Conservation (phyloP, 2,329 filamentous ascomycete genomes). For the Cordyceps cicadae region DNA sequence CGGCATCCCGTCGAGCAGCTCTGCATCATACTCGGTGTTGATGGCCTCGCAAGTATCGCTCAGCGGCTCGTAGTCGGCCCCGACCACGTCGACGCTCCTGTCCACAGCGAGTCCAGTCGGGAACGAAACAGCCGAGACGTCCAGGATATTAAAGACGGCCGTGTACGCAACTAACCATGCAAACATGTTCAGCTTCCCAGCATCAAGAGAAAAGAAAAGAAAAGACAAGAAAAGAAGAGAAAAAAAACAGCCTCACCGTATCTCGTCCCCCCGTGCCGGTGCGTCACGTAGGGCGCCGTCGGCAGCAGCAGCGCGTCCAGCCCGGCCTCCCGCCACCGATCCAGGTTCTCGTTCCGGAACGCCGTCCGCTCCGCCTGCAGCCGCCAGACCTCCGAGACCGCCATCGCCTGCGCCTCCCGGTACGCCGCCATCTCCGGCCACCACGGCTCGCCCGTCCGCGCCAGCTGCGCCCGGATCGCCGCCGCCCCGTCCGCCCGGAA, state of each 20-base stretch:
- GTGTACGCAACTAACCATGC: slow-evolving; percentile 36
- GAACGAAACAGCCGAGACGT: slow-evolving; percentile 41
- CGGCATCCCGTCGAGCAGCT: slow-evolving; percentile 32
- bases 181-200: background rate
- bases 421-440: slow-evolving; percentile 30
- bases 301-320: slow-evolving; percentile 59
- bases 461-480: slow-evolving; percentile 31
- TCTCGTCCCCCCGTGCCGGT: slow-evolving; percentile 29
- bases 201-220: too few relatives aligned
- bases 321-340: slow-evolving; percentile 36
- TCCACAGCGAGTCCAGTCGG: slow-evolving; percentile 35
- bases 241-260: background rate
- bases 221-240: too few relatives aligned
- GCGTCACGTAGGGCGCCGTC: slow-evolving; percentile 37
- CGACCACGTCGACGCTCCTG: slow-evolving; percentile 28
- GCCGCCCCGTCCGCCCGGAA: slow-evolving; percentile 40
- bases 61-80: slow-evolving; percentile 25
- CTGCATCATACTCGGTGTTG: slow-evolving; percentile 33
- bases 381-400: slow-evolving; percentile 39
- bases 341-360: slow-evolving; percentile 38
- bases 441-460: slow-evolving; percentile 35
- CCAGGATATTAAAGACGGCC: slow-evolving; percentile 41
- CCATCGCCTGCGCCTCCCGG: slow-evolving; percentile 27
- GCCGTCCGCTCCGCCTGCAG: slow-evolving; percentile 36
- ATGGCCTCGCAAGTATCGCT: slow-evolving; percentile 29